Base-by-base conservation (phyloP, 75 land plant genomes). In the Adiantum capillusveneris region DNA sequence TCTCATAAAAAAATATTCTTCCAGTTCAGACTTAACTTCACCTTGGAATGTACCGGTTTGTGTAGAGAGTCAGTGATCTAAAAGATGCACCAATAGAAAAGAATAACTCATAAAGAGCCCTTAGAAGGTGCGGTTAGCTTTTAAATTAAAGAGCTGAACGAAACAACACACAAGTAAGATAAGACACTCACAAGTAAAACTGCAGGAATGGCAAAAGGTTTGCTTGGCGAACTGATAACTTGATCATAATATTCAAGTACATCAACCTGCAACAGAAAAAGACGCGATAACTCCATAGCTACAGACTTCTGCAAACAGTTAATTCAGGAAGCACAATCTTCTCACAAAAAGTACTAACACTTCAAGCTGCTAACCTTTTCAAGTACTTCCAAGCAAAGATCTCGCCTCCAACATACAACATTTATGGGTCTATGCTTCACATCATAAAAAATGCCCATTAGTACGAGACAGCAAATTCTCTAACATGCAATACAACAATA, bases 371-470 rank as follows among this genome's bases (percentile, higher is more conserved):
- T n/a, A 42, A 94, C 98, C 98, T 94, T 94, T 72, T 90, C 96
- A 81, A 81, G 70, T 62, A 90, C 84, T 57, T 94, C 97, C 73
- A 94, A 65, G 63, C 98, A 94, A 58, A 94, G 79, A 6, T 96
- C 98, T 27, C 98, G 91, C 71, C 62, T 94, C 98, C 98, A 94
- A 69, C 96, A 80, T 42, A 94, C 91, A 65, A 94, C 81, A 78
- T 86, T 90, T 50, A 94, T 70, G 34, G 98, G 98, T 78, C 98
- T 94, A 74, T 18, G 18, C 65, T 42, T n/a, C n/a, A n/a, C n/a
- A n/a, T n/a, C n/a, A n/a, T n/a, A n/a, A n/a, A n/a, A n/a, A n/a
- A n/a, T n/a, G n/a, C n/a, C n/a, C n/a, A n/a, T n/a, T n/a, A n/a
- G n/a, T n/a, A n/a, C n/a, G n/a, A n/a, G n/a, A n/a, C n/a, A n/a